Evolutionary conservation across 352 stramenopile species (phyloP), one percentile per base, ranked within the genome.

Genomic region (Globisporangium spiculum): DNA sequence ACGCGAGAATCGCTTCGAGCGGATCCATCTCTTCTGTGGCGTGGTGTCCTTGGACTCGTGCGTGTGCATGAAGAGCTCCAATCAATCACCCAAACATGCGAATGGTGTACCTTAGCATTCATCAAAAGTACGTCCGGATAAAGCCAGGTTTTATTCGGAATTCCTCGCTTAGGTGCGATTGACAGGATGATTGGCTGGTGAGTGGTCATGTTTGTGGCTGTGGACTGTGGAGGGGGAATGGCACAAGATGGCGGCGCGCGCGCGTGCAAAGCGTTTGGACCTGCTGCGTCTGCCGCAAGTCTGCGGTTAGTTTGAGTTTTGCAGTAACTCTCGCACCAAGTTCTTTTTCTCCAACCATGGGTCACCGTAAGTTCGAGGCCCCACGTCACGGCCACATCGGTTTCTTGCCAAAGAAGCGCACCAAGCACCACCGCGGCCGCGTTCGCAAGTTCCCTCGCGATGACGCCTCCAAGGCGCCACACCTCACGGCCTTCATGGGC

Each of bases 391-490:
- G 98, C 71, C 97, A 97, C 84, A 89, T 99, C 65, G 98, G 98
- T 41, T 99, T 99, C 92, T 86, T 99, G 48, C 98, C 98, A 69
- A 99, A 99, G 92, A 99, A 99, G 97, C 96, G 98, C 56, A 99
- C 97, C 86, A 99, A 99, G 86, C 97, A 99, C 93, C 98, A 99
- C 91, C 89, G 89, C 69, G 98, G 98, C 75, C 97, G 98, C 80
- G 96, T 99, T 86, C 93, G 97, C 76, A 99, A 98, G 76, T 99
- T 99, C 96, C 98, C 98, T 44, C 96, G 91, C 75, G 98, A 99
- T 82, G 97, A 99, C 76, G 79, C 90, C 46, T 91, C 92, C 71
- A 98, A 98, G 86, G 86, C 90, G 64, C 86, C 86, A 70, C 98
- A 99, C 85, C 92, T 99, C 41, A 99, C 98, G 57, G 98, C 98